These are phyloP conservation scores for Hanseniaspora taiwanica DNA, from an alignment of 805 yeast species.

Conservation along the genomic window DNA sequence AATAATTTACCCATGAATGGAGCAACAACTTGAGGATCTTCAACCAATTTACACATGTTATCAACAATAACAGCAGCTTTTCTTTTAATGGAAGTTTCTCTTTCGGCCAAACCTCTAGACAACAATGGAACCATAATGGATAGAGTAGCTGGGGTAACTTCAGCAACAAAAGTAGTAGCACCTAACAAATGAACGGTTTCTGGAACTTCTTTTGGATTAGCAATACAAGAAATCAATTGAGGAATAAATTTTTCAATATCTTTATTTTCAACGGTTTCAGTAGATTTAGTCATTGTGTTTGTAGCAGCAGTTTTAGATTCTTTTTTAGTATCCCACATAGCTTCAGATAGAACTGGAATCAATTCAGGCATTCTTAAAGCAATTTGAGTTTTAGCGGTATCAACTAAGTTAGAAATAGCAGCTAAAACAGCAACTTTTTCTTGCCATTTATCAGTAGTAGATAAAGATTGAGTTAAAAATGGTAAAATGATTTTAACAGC, in stretches of 20 bases:
- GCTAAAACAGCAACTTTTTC: conserved; percentile 87
- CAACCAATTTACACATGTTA: conserved; percentile 99
- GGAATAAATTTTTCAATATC: conserved; percentile 99
- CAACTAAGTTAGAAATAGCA: conserved; percentile 79
- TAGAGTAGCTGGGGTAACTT: conserved; percentile 98
- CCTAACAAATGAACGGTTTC: conserved; percentile 98
- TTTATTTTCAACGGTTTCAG: conserved; percentile 97
- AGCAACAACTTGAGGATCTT: conserved; percentile 99
- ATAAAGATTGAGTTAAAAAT: conserved; percentile 53
- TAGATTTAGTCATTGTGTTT: conserved; percentile 87
- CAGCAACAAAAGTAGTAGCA: conserved; percentile 99
- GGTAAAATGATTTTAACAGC: conserved; percentile 88
- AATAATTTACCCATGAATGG: conserved; percentile 92
- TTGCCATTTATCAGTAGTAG: conserved; percentile 84
- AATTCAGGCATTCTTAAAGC: conserved; percentile 99
- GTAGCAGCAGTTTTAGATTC: conserved; percentile 97
- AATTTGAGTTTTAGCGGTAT: conserved; percentile 87
- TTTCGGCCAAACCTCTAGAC: conserved; percentile 99
- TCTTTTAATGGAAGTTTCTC: conserved; percentile 99
- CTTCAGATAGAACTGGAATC: conserved; percentile 95
- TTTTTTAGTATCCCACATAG: conserved; percentile 99
- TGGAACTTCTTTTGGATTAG: conserved; percentile 93
- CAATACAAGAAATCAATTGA: conserved; percentile 90
- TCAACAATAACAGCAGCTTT: conserved; percentile 98
- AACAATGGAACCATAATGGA: conserved; percentile 98